Conservation (phyloP, 106 monocot species). For the Hemerocallis citrina region DNA sequence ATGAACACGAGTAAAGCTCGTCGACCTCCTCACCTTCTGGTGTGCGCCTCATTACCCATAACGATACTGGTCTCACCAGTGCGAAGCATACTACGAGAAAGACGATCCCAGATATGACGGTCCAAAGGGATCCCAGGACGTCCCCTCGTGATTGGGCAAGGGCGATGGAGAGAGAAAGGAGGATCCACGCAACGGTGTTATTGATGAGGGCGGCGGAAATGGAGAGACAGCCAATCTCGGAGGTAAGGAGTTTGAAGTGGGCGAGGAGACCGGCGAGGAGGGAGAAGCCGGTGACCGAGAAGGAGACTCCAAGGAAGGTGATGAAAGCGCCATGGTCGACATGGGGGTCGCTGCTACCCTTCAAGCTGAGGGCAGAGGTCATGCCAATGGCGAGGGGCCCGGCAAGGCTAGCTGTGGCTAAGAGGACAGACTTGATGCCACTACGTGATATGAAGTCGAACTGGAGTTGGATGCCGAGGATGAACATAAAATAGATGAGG, state of each 20-base stretch:
- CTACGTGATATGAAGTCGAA: not conserved
- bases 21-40: slow-evolving; percentile 23
- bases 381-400: slow-evolving; percentile 22
- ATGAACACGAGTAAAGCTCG: slow-evolving; percentile 10
- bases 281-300: slow-evolving; percentile 35
- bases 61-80: slow-evolving; percentile 16
- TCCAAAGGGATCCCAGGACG: not conserved
- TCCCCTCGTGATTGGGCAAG: too few relatives aligned
- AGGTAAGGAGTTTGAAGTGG: slow-evolving; percentile 19
- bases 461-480: slow-evolving; percentile 27
- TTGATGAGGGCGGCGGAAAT: slow-evolving; percentile 22
- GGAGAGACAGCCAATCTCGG: slow-evolving; percentile 24
- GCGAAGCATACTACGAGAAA: slow-evolving; percentile 5
- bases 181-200: slow-evolving; percentile 27
- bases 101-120: not conserved
- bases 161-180: slow-evolving; percentile 22
- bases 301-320: slow-evolving; percentile 23
- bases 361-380: slow-evolving; percentile 9
- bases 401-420: slow-evolving; percentile 12
- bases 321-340: slow-evolving; percentile 5
- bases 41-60: slow-evolving; percentile 16
- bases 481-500: slow-evolving; percentile 36
- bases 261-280: slow-evolving; percentile 27
- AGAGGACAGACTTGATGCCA: not conserved
- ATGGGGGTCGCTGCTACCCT: not conserved